Evolutionary conservation across 306 rosid genomes (phyloP), one percentile per base, ranked within the genome.

Genomic region (Vigna reflexopilosa): DNA sequence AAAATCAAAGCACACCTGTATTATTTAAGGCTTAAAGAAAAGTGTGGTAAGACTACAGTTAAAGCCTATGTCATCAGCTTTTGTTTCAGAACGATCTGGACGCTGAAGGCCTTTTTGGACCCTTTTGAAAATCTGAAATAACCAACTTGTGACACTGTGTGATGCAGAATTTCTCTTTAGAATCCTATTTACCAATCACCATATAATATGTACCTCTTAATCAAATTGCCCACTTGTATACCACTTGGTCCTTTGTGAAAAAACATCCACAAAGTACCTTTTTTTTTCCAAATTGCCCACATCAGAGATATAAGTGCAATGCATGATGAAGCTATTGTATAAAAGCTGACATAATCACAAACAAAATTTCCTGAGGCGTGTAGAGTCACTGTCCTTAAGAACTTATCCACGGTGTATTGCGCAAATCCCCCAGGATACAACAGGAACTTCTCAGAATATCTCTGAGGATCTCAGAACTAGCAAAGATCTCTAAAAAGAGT

Each of bases 161-260:
- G 47, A 73, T 24, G 58, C 52, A 67, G 24, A 28, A 75, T 52
- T 74, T 44, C 70, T 30, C 54, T 0, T 36, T 44, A 55, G 47
- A 66, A 66, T 66, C 1, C 69, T 12, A 67, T 48, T 24, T 34
- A 67, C 80, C 80, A 58, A 68, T 76, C 59, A 59, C 11, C 66
- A 17, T 59, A 20, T 11, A 49, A 9, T 11, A 75, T 80, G 72
- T 75, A 5, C 0, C 67, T 48, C 54, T 34, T 52, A 24, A 11
- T 45, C 50, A 11, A 7, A 11, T 52, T 52, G 44, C 6, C 73
- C 45, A 40, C 56, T 19, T 24, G 72, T 7, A 30, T 30, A 6
- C 51, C 47, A 26, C 65, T 77, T 16, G 57, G 48, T 72, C 47
- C 15, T 38, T 16, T 2, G 10, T 47, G 28, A 22, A 71, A 49